Conservation (phyloP, 179 eudicot species). For the Spinacia oleracea region DNA sequence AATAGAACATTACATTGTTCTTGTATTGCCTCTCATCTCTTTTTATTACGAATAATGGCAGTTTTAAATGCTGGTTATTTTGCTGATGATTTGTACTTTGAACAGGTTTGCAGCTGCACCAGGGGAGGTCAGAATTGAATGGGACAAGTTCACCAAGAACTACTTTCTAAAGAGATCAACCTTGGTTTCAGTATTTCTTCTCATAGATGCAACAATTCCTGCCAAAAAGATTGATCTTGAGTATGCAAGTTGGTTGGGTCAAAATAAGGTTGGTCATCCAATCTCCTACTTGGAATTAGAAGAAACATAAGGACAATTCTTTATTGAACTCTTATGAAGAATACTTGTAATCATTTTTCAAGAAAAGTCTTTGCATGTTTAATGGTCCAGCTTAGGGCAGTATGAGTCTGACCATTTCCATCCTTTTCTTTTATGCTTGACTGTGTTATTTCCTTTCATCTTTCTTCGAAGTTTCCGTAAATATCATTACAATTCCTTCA, state of each 20-base stretch:
- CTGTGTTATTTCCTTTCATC: no score
- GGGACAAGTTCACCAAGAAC: conserved; percentile 92
- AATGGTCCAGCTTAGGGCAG: background rate
- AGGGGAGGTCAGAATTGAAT: conserved; percentile 63
- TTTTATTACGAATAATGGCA: background rate
- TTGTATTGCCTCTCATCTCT: background rate
- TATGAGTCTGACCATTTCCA: background rate
- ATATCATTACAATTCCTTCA: background rate
- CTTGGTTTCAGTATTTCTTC: conserved; percentile 83
- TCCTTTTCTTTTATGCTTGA: background rate
- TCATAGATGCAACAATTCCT: conserved; percentile 92
- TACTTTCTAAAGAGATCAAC: conserved; percentile 79
- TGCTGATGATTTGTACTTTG: background rate
- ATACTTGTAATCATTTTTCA: background rate
- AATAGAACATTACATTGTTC: background rate
- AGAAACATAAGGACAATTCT: background rate
- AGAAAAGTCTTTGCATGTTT: background rate
- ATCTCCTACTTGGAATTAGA: conserved; percentile 3
- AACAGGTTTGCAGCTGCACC: conserved; percentile 87
- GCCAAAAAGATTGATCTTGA: conserved; percentile 82
- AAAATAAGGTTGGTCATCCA: conserved; percentile 62
- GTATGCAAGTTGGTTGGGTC: conserved; percentile 97
- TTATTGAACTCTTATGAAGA: background rate
- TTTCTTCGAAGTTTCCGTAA: no score
- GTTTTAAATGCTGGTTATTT: background rate